Evolutionary conservation across 495 filamentous ascomycete genomes (phyloP).

Genomic region (Podospora anserina): DNA sequence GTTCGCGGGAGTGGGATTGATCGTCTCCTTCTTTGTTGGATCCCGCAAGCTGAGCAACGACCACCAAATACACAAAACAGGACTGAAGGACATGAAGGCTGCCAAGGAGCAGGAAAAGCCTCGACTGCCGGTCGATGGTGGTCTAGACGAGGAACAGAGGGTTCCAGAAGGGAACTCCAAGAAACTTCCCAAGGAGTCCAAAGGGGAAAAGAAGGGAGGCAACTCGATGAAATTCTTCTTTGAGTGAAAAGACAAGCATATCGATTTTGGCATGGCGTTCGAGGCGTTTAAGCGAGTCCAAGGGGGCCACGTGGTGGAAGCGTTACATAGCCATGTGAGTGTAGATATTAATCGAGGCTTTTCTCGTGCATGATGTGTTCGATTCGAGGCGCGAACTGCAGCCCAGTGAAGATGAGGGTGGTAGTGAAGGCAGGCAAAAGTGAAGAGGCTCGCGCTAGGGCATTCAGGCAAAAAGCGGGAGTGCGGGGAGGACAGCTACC

Average conservation of each 20-base stretch:
- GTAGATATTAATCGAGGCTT: neutral
- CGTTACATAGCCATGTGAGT: neutral
- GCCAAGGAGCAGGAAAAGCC: constrained; percentile 24
- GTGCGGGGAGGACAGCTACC: constrained; percentile 1
- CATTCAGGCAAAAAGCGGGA: constrained; percentile 23
- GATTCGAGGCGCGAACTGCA: neutral
- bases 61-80: constrained; percentile 61
- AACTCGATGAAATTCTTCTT: constrained; percentile 15
- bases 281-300: neutral
- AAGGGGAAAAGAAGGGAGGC: neutral
- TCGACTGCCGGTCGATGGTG: neutral
- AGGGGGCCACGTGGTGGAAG: neutral
- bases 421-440: neutral
- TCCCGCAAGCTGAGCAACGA: constrained; percentile 56
- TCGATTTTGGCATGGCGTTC: neutral
- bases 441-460: constrained; percentile 5
- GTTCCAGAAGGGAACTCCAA: constrained; percentile 11
- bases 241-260: constrained; percentile 6
- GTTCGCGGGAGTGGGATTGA: constrained; percentile 52
- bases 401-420: neutral
- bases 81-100: constrained; percentile 46
- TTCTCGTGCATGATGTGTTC: neutral
- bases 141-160: neutral
- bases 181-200: neutral
- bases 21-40: constrained; percentile 54